phyloP scores from a whole-genome alignment of 805 yeast species.

The Candida gorgasii region DNA sequence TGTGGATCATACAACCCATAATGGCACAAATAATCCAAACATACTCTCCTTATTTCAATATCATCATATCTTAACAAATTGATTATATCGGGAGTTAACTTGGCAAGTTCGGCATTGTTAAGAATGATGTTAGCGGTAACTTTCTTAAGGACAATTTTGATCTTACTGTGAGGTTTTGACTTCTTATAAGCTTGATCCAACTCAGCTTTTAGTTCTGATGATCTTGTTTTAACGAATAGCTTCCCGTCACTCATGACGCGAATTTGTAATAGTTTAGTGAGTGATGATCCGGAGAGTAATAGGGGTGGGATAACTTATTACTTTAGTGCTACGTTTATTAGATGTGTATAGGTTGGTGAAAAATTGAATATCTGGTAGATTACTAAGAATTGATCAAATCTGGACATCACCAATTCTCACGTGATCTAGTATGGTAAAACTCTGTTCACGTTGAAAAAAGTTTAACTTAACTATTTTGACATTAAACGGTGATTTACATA shows the following conservation, averaged over 20 bases:
- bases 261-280: too few species aligned
- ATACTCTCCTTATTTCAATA: slow-evolving; percentile 67
- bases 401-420: too few species aligned
- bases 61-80: slow-evolving; percentile 56
- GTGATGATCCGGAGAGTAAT: too few species aligned
- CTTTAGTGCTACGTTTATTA: too few species aligned
- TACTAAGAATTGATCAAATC: too few species aligned
- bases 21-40: slow-evolving; percentile 63
- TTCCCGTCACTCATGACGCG: slow-evolving; percentile 45
- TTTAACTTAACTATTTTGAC: too few species aligned
- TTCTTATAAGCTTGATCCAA: slow-evolving; percentile 44
- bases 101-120: slow-evolving; percentile 75
- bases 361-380: too few species aligned
- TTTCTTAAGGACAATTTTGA: slow-evolving; percentile 54
- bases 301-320: too few species aligned
- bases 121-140: slow-evolving; percentile 81
- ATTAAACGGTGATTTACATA: too few species aligned
- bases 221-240: slow-evolving; percentile 39
- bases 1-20: slow-evolving; percentile 62
- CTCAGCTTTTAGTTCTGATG: slow-evolving; percentile 42
- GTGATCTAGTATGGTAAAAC: too few species aligned
- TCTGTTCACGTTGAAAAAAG: too few species aligned
- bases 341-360: too few species aligned
- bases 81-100: slow-evolving; percentile 63
- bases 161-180: slow-evolving; percentile 38